Evolutionary conservation across 2,329 filamentous ascomycete genomes (phyloP), one percentile per base, ranked within the genome.

Genomic region (Alternaria hordeiaustralica): DNA sequence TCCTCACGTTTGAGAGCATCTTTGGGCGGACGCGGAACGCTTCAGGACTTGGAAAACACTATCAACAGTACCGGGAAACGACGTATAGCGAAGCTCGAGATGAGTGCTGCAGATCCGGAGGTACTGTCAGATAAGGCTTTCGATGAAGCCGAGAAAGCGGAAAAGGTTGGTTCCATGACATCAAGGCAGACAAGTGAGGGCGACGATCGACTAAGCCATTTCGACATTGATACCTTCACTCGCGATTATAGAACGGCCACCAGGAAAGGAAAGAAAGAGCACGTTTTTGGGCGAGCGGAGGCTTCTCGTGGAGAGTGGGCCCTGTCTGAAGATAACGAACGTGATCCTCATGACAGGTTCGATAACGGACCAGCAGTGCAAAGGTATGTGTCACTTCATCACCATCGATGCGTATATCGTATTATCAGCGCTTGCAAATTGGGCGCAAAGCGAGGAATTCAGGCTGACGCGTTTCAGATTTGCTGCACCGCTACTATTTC

Each of bases 1-100:
- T 92, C 92, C 7, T 90, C 92, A 1, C 87, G 95, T 4, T 81
- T 97, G 28, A 86, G 85, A 28, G 78, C 66, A 78, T 67, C 69
- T 5, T 78, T 78, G 23, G 65, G 67, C 71, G 66, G 83, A 77
- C 69, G 81, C 81, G 64, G 84, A 75, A 88, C 85, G 1, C 81
- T 96, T 49, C 85, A 87, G 43, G 86, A 89, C 55, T 80, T 95
- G 49, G 87, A 90, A 30, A 87, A 88, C 58, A 84, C 87, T 12
- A 82, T 96, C 57, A 94, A 93, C 69, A 85, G 88, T 28, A 89
- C 91, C 61, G 93, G 92, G n/a, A 91, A 89, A 64, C 93, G 94
- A 74, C 91, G 88, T 25, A 89, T 98, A 33, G 92, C 91, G 7
- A 89, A 90, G 64, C 83, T 97, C 51, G 87, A 89, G 61, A 88